Percentiles rank a stretch among this genome's conserved stretches.
phyloP scores from a whole-genome alignment of 164 flowering plant species.

The Tinospora cordifolia region DNA sequence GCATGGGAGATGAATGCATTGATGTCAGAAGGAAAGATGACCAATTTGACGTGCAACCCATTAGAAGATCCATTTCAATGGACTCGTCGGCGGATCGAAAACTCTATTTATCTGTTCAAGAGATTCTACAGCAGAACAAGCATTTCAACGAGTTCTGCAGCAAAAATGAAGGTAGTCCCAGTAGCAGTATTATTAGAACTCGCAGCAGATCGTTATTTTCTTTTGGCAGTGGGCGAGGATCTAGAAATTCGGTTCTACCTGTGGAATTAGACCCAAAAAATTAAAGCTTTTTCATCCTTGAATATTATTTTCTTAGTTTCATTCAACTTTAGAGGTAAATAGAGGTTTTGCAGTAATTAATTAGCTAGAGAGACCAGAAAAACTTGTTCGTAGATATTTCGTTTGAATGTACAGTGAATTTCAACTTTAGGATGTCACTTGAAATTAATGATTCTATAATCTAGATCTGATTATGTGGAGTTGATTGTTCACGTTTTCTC shows the following conservation, averaged over 20 bases:
- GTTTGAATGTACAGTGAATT: too few relatives aligned
- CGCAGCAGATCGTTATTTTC: slow-evolving; percentile 55
- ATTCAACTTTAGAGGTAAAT: background rate
- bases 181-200: slow-evolving; percentile 32
- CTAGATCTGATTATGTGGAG: too few relatives aligned
- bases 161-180: slow-evolving; percentile 30
- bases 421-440: too few relatives aligned
- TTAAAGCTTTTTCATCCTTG: background rate
- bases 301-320: background rate
- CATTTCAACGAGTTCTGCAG: slow-evolving; percentile 26
- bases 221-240: slow-evolving; percentile 59
- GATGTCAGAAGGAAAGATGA: slow-evolving; percentile 55
- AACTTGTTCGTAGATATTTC: too few relatives aligned
- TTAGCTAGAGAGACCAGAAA: too few relatives aligned
- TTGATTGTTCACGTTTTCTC: too few relatives aligned
- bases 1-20: slow-evolving; percentile 86
- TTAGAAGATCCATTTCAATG: slow-evolving; percentile 85
- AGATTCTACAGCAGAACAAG: slow-evolving; percentile 38
- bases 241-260: slow-evolving; percentile 62
- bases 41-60: slow-evolving; percentile 50
- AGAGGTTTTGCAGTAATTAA: background rate
- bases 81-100: slow-evolving; percentile 66
- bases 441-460: too few relatives aligned
- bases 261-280: slow-evolving; percentile 33
- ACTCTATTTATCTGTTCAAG: slow-evolving; percentile 55